These are phyloP conservation scores for Byssoonygena ceratinophila DNA, from an alignment of 2,329 filamentous ascomycete species.

Conservation along the genomic window DNA sequence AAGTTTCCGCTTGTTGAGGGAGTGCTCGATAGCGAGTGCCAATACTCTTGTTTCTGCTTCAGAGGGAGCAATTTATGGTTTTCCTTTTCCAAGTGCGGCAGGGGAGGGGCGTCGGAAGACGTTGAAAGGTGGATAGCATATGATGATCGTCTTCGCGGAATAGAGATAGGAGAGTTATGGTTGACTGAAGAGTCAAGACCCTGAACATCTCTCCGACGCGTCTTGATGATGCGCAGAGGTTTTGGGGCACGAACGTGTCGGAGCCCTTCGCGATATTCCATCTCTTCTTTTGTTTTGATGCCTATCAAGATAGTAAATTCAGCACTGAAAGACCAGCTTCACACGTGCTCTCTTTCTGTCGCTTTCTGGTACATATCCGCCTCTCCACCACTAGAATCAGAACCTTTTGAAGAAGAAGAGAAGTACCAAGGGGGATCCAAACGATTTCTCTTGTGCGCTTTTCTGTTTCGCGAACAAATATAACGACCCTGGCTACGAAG, in stretches of 20 bases:
- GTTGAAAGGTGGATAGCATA: slow-evolving; percentile 5
- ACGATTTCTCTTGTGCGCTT: slow-evolving; percentile 21
- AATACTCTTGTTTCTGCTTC: background rate
- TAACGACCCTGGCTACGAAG: slow-evolving; percentile 19
- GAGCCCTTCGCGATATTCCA: slow-evolving; percentile 1
- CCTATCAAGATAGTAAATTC: slow-evolving; percentile 1
- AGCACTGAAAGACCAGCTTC: background rate
- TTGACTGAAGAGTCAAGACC: slow-evolving; percentile 2
- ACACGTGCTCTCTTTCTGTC: slow-evolving; percentile 18
- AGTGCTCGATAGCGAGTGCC: slow-evolving; percentile 3
- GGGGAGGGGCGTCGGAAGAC: background rate
- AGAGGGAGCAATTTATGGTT: background rate
- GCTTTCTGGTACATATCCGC: slow-evolving; percentile 22
- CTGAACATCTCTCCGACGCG: slow-evolving; percentile 20
- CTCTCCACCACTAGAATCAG: slow-evolving; percentile 22
- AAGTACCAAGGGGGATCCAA: slow-evolving; percentile 26
- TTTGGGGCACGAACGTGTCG: slow-evolving; percentile 26
- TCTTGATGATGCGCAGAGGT: slow-evolving; percentile 45
- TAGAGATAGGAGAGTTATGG: slow-evolving; percentile 18
- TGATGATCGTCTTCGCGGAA: slow-evolving; percentile 25
- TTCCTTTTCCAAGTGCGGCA: background rate
- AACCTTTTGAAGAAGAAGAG: slow-evolving; percentile 25
- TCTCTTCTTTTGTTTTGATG: background rate
- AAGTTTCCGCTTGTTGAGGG: background rate
- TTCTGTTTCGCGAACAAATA: slow-evolving; percentile 20